These are phyloP conservation scores for Eucalyptus cloeziana DNA, from an alignment of 345 rosid genomes.

Conservation along the genomic window DNA sequence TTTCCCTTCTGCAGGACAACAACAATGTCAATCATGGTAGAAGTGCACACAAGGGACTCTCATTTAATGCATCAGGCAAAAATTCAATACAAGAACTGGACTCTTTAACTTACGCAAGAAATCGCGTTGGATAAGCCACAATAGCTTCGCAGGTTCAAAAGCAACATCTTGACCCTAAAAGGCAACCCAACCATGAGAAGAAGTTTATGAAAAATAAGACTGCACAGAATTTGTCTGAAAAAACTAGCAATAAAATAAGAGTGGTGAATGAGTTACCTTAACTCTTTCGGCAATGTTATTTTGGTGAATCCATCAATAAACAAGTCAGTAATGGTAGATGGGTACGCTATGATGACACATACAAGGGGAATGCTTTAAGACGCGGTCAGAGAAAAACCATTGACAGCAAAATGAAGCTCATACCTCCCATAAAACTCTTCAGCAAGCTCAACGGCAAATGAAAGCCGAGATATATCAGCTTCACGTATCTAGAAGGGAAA, in stretches of 20 bases:
- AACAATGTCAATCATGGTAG: neutral
- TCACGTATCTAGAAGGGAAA: slow-evolving; percentile 65
- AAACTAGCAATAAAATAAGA: slow-evolving; percentile 1
- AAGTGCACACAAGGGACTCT: neutral
- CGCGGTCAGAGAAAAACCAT: neutral
- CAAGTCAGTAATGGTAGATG: slow-evolving; percentile 17
- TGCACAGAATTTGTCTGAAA: neutral
- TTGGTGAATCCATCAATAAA: slow-evolving; percentile 18
- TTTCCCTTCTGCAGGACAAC: slow-evolving; percentile 68
- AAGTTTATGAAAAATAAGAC: neutral
- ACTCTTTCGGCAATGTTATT: slow-evolving; percentile 46
- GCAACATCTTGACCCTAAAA: slow-evolving; percentile 95
- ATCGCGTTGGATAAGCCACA: slow-evolving; percentile 99
- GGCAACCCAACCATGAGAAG: slow-evolving; percentile 4
- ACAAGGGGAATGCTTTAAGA: neutral
- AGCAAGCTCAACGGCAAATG: slow-evolving; percentile 99
- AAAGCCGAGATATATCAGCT: slow-evolving; percentile 96
- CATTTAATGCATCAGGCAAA: neutral
- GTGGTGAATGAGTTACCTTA: slow-evolving; percentile 50
- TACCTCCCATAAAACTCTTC: slow-evolving; percentile 99
- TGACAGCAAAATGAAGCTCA: neutral
- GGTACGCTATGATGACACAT: neutral
- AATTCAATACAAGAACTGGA: neutral
- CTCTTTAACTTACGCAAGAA: slow-evolving; percentile 69
- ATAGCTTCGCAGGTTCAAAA: slow-evolving; percentile 89